Base-by-base conservation (phyloP, 2,329 filamentous ascomycete genomes). In the Neospermospora avenae region DNA sequence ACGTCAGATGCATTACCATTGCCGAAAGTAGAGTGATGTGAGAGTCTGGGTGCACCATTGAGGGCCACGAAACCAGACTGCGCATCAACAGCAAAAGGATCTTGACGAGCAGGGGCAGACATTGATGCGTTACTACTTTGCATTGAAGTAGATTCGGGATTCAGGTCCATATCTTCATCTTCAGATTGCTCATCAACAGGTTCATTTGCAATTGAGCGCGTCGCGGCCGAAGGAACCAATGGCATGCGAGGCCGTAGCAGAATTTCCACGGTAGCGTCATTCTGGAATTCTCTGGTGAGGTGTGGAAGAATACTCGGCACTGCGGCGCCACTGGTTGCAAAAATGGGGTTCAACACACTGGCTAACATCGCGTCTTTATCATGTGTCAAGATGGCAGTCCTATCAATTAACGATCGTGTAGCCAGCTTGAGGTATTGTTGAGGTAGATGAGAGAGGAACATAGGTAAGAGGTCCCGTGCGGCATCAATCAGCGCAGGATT, bases 291-390 rank as follows among this genome's bases (percentile, higher is more conserved):
- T 57, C 86, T 82, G 7, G 85, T 83, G 25, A 97, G 77, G 68
- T 96, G 89, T 0, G 93, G 93, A 51, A 96, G 75, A 51, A 96
- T 87, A 72, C 88, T 95, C 28, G 89, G 81, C 62, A 86, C 84
- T 55, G 84, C 82, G 64, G 84, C 79, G 44, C 87, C 83, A 71
- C 86, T 81, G 69, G 83, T 78, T 69, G 86, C 78, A 63, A 85
- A 77, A 73, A 86, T 84, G 0, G 91, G 90, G 73, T 95, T 91
- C 61, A 97, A 77, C 13, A 96, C 86, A 72, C 91, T 93, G 5
- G 91, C 85, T 11, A 95, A 71, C 82, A 97, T 90, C 44, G 89
- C 88, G 34, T 86, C 79, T 70, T 85, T 86, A 72, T 87, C 81
- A 61, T 81, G 80, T 4, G 80, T 83, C 22, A 96, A 76, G 58